Evolutionary conservation across 352 stramenopile species (phyloP).

Genomic region (Phytophthora litchii): DNA sequence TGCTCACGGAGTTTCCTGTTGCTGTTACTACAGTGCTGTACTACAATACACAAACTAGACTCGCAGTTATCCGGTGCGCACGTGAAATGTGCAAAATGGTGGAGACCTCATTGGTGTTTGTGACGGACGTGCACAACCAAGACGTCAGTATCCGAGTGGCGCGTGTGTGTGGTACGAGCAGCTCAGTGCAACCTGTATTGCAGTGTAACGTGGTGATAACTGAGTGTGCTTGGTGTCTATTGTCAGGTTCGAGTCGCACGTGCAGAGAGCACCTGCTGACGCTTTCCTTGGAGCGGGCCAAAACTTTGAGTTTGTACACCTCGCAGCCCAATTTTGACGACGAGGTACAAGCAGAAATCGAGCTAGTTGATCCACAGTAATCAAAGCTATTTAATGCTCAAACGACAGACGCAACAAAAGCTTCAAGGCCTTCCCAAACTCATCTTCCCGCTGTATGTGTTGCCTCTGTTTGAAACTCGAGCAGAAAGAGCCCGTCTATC

Average conservation of each 20-base stretch:
- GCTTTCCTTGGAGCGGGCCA: constrained; percentile 57
- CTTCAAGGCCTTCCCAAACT: constrained; percentile 12
- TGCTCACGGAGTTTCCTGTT: constrained; percentile 7
- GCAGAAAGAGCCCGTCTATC: constrained; percentile 17
- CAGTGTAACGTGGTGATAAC: neutral
- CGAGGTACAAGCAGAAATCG: constrained; percentile 59
- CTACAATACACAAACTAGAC: constrained; percentile 55
- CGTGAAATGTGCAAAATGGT: constrained; percentile 76
- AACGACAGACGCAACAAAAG: constrained; percentile 7
- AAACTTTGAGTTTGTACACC: constrained; percentile 42
- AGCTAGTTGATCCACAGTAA: constrained; percentile 55
- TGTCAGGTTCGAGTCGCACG: constrained; percentile 54
- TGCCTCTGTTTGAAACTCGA: constrained; percentile 18
- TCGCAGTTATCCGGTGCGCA: constrained; percentile 68
- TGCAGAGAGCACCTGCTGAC: constrained; percentile 57
- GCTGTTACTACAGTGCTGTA: constrained; percentile 56
- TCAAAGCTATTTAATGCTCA: constrained; percentile 33
- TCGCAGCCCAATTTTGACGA: constrained; percentile 47
- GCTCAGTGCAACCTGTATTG: constrained; percentile 1
- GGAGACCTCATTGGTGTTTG: constrained; percentile 76
- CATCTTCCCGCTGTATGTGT: constrained; percentile 24
- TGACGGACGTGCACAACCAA: constrained; percentile 64
- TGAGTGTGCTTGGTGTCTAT: constrained; percentile 7
- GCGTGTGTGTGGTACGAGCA: constrained; percentile 65
- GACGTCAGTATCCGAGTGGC: constrained; percentile 68